Evolutionary conservation across 176 grass and related monocot species (phyloP).

Genomic region (Lolium multiflorum): DNA sequence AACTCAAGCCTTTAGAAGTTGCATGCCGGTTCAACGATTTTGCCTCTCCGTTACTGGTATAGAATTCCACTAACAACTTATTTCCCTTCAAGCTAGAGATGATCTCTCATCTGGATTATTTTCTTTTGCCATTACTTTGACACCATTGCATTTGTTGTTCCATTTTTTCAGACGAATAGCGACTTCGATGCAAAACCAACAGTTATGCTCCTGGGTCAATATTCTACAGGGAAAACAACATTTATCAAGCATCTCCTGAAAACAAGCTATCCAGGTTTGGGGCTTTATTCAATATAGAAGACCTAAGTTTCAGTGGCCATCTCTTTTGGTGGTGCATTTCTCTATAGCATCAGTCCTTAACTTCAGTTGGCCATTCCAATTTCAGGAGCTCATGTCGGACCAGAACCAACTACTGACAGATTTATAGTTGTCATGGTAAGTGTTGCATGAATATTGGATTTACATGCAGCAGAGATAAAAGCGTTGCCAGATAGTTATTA

Average conservation of each 20-base stretch:
- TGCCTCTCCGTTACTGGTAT: slow-evolving; percentile 77
- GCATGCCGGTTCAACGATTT: slow-evolving; percentile 84
- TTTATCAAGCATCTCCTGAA: slow-evolving; percentile 92
- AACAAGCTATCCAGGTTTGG: slow-evolving; percentile 80
- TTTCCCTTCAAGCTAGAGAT: not conserved
- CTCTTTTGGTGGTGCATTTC: not conserved
- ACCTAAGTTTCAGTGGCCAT: not conserved
- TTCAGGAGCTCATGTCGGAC: slow-evolving; percentile 93
- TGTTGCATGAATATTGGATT: slow-evolving; percentile 11
- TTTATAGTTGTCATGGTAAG: slow-evolving; percentile 97
- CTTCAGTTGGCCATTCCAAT: not conserved
- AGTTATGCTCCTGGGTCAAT: slow-evolving; percentile 96
- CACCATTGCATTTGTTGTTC: slow-evolving; percentile 9
- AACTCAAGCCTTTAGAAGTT: slow-evolving; percentile 92
- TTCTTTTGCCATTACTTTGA: not conserved
- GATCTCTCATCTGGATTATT: not conserved
- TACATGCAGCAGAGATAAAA: not conserved
- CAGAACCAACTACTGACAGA: slow-evolving; percentile 94
- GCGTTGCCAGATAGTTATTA: not conserved
- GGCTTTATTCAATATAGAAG: slow-evolving; percentile 11
- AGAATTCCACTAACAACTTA: not conserved
- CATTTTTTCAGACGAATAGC: slow-evolving; percentile 71
- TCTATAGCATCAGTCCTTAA: slow-evolving; percentile 21
- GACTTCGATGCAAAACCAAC: slow-evolving; percentile 96
- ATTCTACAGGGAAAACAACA: slow-evolving; percentile 96